A percentile compares a stretch with the other conserved stretches of the same genome.
These are phyloP conservation scores for Globisporangium nodosum DNA, from an alignment of 352 stramenopile species.

Conservation along the genomic window DNA sequence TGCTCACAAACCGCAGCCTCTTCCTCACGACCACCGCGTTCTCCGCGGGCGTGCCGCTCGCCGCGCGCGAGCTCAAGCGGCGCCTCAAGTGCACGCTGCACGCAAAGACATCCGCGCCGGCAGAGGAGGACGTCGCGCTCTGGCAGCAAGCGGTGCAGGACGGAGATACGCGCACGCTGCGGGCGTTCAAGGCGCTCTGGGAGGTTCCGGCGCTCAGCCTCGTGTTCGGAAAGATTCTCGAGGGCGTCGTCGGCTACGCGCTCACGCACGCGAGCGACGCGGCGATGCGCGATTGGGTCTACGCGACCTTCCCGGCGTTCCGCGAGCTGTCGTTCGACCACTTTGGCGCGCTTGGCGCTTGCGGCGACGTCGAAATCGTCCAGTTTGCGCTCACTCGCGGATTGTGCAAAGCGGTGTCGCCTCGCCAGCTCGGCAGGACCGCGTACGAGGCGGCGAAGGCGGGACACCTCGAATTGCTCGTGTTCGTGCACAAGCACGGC, in stretches of 20 bases:
- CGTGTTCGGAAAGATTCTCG: neutral
- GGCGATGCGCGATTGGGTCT: neutral
- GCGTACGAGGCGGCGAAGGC: constrained; percentile 1
- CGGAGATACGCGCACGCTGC: neutral
- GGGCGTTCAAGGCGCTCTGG: neutral
- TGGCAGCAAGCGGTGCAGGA: neutral
- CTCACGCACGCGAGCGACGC: neutral
- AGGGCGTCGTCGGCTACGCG: neutral
- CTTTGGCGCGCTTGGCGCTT: neutral
- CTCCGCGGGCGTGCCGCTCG: neutral
- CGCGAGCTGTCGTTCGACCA: neutral
- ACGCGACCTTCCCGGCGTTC: neutral
- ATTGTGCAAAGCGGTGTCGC: neutral
- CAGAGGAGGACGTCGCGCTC: neutral
- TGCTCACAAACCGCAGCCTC: constrained; percentile 3
- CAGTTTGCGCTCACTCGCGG: neutral
- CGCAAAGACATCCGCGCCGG: neutral
- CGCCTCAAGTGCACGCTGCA: neutral
- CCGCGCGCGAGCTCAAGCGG: neutral
- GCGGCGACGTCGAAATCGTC: neutral
- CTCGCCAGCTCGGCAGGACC: neutral
- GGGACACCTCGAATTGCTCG: neutral
- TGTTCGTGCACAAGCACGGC: neutral
- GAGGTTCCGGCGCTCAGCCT: neutral
- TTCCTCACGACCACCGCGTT: neutral